Percentiles rank a stretch among this genome's conserved stretches.
Evolutionary conservation across 2,329 filamentous ascomycete species (phyloP).

Genomic region (Penicillium sp.): DNA sequence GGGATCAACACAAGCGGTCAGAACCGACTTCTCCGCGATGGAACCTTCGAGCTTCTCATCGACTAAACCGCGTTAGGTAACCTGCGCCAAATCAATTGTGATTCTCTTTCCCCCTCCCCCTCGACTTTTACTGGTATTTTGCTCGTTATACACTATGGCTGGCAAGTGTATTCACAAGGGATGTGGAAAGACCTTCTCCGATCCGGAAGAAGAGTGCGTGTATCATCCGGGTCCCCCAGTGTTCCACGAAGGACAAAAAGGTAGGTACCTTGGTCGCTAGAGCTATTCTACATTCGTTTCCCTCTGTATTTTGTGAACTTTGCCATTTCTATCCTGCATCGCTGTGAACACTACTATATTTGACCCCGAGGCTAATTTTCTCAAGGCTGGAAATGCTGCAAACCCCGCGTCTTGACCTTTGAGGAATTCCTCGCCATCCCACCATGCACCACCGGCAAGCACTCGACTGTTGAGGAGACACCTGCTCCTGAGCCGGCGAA

Average conservation of each 20-base stretch:
- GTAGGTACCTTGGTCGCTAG: slow-evolving; percentile 49
- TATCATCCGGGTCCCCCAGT: slow-evolving; percentile 92
- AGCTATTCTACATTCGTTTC: slow-evolving; percentile 15
- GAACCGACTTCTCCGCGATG: slow-evolving; percentile 22
- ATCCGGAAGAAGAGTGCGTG: slow-evolving; percentile 74
- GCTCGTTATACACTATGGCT: slow-evolving; percentile 28
- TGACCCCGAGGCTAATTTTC: slow-evolving; percentile 5
- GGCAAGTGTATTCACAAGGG: slow-evolving; percentile 91
- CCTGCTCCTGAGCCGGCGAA: slow-evolving; percentile 46
- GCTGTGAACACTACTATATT: neutral
- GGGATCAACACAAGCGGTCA: slow-evolving; percentile 9
- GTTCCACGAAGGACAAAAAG: slow-evolving; percentile 98
- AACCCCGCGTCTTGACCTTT: slow-evolving; percentile 90
- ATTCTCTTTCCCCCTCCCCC: slow-evolving; percentile 1
- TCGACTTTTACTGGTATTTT: neutral
- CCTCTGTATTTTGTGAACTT: neutral
- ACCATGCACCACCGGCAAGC: slow-evolving; percentile 87
- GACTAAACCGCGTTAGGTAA: slow-evolving; percentile 33
- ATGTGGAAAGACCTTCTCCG: slow-evolving; percentile 81
- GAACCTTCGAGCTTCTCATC: slow-evolving; percentile 38
- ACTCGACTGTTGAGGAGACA: slow-evolving; percentile 78
- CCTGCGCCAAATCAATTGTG: slow-evolving; percentile 4
- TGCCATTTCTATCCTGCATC: neutral
- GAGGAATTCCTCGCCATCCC: slow-evolving; percentile 94
- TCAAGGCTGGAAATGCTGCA: slow-evolving; percentile 99